Percentiles rank a stretch among this genome's conserved stretches.
phyloP scores from a whole-genome alignment of 352 stramenopile genomes.

The Phytophthora megakarya region DNA sequence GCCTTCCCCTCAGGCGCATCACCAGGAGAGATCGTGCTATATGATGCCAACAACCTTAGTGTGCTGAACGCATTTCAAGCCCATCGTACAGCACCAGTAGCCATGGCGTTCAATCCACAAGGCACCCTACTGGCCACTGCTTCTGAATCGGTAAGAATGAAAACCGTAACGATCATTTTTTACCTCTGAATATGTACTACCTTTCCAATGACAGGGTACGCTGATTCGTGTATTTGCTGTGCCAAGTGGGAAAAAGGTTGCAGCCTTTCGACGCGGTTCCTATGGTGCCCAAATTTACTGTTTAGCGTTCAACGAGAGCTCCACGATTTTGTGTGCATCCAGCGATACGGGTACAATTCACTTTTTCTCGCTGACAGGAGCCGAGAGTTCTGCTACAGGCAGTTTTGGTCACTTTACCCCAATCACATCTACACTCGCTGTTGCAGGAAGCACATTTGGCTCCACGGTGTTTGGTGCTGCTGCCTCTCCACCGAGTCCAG shows the following conservation, averaged over 20 bases:
- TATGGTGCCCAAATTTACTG: slow-evolving; percentile 96
- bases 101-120: slow-evolving; percentile 88
- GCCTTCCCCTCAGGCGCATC: slow-evolving; percentile 83
- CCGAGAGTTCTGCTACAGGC: slow-evolving; percentile 72
- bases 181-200: not conserved
- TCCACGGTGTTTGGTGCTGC: slow-evolving; percentile 51
- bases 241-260: slow-evolving; percentile 86
- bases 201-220: slow-evolving; percentile 80
- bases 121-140: slow-evolving; percentile 89
- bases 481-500: slow-evolving; percentile 18
- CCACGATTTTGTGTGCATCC: slow-evolving; percentile 94
- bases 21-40: slow-evolving; percentile 90
- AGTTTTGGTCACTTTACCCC: slow-evolving; percentile 83
- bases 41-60: slow-evolving; percentile 92
- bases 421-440: slow-evolving; percentile 74
- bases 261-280: slow-evolving; percentile 95
- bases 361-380: slow-evolving; percentile 91
- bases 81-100: slow-evolving; percentile 84
- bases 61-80: slow-evolving; percentile 92
- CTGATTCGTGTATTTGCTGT: slow-evolving; percentile 98
- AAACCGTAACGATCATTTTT: not conserved
- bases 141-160: slow-evolving; percentile 86
- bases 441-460: slow-evolving; percentile 62
- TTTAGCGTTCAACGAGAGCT: slow-evolving; percentile 95
- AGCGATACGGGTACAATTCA: slow-evolving; percentile 97